These are phyloP conservation scores for Populus ilicifolia DNA, from an alignment of 345 rosid genomes.

Conservation along the genomic window DNA sequence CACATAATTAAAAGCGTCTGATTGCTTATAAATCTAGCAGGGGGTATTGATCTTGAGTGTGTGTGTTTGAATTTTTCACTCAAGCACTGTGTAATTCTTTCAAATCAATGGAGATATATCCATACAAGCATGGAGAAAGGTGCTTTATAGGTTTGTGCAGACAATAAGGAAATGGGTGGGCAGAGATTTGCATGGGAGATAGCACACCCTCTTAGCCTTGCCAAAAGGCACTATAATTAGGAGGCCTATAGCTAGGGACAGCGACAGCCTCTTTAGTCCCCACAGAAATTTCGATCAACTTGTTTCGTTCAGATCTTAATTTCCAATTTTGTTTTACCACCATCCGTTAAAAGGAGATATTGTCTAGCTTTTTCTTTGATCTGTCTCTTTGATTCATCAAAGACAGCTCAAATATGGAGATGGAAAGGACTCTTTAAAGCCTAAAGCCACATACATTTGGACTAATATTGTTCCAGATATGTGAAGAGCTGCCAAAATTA, in stretches of 20 bases:
- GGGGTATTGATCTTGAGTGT: background rate
- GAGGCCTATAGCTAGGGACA: constrained; percentile 6
- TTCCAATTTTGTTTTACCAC: background rate
- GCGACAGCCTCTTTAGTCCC: constrained; percentile 17
- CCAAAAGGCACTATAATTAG: constrained; percentile 21
- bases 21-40: background rate
- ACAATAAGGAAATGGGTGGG: constrained; percentile 3
- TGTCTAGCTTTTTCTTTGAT: background rate
- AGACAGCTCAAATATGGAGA: background rate
- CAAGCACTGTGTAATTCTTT: background rate
- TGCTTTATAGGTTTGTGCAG: constrained; percentile 12
- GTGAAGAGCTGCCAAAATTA: background rate
- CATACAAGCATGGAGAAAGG: background rate
- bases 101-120: background rate
- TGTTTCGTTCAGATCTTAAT: background rate
- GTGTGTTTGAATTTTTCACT: background rate
- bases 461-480: background rate
- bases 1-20: background rate
- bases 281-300: constrained; percentile 8
- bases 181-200: constrained; percentile 3
- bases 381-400: constrained; percentile 7
- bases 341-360: background rate
- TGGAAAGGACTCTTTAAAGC: background rate
- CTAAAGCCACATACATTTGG: background rate
- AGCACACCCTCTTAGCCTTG: constrained; percentile 4